Evolutionary conservation across 2,329 filamentous ascomycete species (phyloP), one percentile per base, ranked within the genome.

Genomic region (Hymenoscyphus fraxineus): DNA sequence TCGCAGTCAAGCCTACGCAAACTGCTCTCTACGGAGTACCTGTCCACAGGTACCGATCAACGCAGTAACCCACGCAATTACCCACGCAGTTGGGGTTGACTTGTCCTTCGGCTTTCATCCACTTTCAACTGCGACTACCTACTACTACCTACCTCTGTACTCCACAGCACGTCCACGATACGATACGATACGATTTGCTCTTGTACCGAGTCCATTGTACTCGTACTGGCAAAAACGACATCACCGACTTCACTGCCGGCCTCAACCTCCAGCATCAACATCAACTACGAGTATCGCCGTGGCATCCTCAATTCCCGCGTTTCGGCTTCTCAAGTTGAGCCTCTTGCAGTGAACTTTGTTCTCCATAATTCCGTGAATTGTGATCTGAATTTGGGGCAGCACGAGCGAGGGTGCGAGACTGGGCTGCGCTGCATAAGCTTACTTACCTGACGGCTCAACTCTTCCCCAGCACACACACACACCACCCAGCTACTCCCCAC

Each of bases 381-480:
- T 51, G n/a, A 54, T 22, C 58, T 13, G 35, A 6, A 41, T 22
- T 15, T 39, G 31, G 35, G 35, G 13, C 38, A 51, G 6, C 6
- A 51, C 44, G 44, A 51, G 16, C 6, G 44, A n/a, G 15, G 41
- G 41, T 44, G 41, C 41, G 40, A 27, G 27, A 27, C 27, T 27
- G 27, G 27, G 27, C 27, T 27, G 27, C 27, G 40, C 59, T 60
- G 59, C 59, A 60, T 60, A 60, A 60, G 59, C 59, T 60, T 60
- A 60, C 59, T 39, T 54, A 60, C 59, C 22, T 27, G 56, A 19
- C 40, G 35, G 39, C 58, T 59, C 19, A 9, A 22, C 44, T 51
- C 44, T 51, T 3, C 44, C 44, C 44, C 44, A 27, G n/a, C 16
- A 19, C 15, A n/a, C 41, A 16, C n/a, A 19, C 44, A 19, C 19